A percentile compares a stretch with the other conserved stretches of the same genome.
These are phyloP conservation scores for Daphne laureola DNA, from an alignment of 441 rosid genomes.

Conservation along the genomic window DNA sequence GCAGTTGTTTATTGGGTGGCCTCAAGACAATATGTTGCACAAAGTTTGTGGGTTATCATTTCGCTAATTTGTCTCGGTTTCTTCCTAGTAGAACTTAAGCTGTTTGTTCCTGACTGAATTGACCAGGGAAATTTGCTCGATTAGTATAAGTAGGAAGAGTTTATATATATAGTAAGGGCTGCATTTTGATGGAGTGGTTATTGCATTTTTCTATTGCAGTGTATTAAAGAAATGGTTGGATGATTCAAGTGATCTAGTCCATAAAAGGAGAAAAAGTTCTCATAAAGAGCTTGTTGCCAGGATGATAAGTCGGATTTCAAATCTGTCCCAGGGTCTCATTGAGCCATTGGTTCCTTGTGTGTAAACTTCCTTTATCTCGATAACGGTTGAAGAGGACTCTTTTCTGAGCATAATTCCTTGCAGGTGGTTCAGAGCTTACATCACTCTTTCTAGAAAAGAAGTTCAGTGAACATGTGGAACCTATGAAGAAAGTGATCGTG, in stretches of 20 bases:
- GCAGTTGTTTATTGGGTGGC: too few species aligned
- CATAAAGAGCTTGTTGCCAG: conserved; percentile 32
- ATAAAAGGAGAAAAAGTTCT: conserved; percentile 44
- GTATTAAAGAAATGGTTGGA: conserved; percentile 40
- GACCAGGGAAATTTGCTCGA: too few species aligned
- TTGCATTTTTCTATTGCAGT: conserved; percentile 27
- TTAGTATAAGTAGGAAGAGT: too few species aligned
- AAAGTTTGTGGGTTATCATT: too few species aligned
- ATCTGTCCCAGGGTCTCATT: conserved; percentile 30
- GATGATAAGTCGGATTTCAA: conserved; percentile 32
- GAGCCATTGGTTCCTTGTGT: conserved; percentile 67
- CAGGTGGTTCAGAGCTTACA: conserved; percentile 40
- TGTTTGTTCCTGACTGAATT: too few species aligned
- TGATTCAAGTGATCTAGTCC: conserved; percentile 56
- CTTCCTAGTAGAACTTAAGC: too few species aligned
- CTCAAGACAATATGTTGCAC: too few species aligned
- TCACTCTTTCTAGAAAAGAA: conserved; percentile 25
- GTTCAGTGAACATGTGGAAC: conserved; percentile 21
- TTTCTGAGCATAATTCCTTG: conserved; percentile 21
- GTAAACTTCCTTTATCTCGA: conserved; percentile 14
- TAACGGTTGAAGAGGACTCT: conserved; percentile 9
- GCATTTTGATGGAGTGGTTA: too few species aligned
- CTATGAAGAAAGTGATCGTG: conserved; percentile 22
- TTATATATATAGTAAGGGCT: too few species aligned
- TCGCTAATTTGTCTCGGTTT: too few species aligned